Evolutionary conservation across 2,329 filamentous ascomycete species (phyloP).

Genomic region (Thermomyces lanuginosus): DNA sequence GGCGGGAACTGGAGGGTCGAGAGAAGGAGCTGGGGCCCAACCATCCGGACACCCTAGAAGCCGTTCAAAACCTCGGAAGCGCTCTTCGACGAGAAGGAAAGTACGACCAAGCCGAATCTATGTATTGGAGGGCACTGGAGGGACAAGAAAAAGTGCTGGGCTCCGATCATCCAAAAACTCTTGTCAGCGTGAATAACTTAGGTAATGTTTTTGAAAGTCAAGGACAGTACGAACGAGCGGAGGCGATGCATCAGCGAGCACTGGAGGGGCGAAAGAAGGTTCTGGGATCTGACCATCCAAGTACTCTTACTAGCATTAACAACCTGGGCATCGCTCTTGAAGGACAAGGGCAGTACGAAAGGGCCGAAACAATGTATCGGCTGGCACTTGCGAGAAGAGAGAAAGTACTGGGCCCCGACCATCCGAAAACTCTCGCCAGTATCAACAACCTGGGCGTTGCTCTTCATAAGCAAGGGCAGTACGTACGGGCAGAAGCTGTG

Average conservation of each 20-base stretch:
- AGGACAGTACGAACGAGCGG: constrained; percentile 1
- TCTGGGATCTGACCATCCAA: constrained; percentile 8
- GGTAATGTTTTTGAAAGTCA: not conserved
- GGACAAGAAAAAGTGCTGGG: constrained; percentile 5
- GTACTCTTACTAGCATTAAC: constrained; percentile 8
- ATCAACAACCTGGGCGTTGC: constrained; percentile 7
- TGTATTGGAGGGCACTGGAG: constrained; percentile 1
- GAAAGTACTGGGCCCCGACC: constrained; percentile 4
- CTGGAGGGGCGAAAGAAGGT: constrained; percentile 4
- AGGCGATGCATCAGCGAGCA: constrained; percentile 1
- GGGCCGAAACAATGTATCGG: not conserved
- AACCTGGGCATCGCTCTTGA: constrained; percentile 4
- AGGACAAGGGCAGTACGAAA: not conserved
- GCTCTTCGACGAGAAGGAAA: not conserved
- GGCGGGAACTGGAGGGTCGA: constrained; percentile 4
- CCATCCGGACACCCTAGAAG: constrained; percentile 7
- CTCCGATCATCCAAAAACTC: constrained; percentile 8
- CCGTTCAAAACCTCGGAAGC: not conserved
- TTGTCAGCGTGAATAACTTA: constrained; percentile 6
- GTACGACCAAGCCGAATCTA: not conserved
- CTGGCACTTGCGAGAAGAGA: constrained; percentile 1
- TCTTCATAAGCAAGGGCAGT: constrained; percentile 2
- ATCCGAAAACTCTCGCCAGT: constrained; percentile 9
- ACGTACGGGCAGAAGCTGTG: not conserved
- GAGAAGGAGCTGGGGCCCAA: constrained; percentile 2